Evolutionary conservation across 176 grass and related monocot genomes (phyloP).

Genomic region (Ananas comosus): DNA sequence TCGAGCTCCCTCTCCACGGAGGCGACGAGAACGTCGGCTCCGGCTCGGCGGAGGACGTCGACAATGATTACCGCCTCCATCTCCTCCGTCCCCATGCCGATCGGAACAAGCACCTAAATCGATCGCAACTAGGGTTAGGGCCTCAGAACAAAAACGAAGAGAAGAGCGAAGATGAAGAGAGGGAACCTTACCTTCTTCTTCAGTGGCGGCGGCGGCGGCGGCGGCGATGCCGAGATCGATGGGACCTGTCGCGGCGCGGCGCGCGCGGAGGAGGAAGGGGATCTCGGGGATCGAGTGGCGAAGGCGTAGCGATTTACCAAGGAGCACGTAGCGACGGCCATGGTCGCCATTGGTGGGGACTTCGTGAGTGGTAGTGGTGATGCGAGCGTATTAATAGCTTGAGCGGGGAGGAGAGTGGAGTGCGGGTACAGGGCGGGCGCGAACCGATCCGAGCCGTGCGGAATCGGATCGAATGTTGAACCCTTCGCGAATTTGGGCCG

Average conservation of each 20-base stretch:
- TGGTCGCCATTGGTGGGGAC: neutral
- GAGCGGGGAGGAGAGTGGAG: neutral
- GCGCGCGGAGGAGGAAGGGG: conserved; percentile 2
- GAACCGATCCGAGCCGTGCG: no score
- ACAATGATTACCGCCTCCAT: conserved; percentile 75
- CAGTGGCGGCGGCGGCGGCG: neutral
- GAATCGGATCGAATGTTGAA: no score
- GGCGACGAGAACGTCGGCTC: conserved; percentile 57
- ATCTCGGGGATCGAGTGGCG: neutral
- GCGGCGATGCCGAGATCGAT: neutral
- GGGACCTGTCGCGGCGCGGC: neutral
- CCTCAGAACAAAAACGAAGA: neutral
- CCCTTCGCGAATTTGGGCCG: no score
- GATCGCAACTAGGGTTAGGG: neutral
- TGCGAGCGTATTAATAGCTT: neutral
- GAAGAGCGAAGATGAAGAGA: neutral
- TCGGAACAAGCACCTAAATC: conserved; percentile 63
- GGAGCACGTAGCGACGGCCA: conserved; percentile 17
- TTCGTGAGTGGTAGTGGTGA: neutral
- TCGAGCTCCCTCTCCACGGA: conserved; percentile 55
- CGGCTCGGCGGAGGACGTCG: conserved; percentile 61
- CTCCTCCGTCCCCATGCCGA: conserved; percentile 90
- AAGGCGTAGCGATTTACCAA: neutral
- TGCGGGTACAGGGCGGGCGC: no score
- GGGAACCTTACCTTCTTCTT: conserved; percentile 38